phyloP scores from a whole-genome alignment of 1,139 yeast genomes.

The Blastobotrys serpentis region DNA sequence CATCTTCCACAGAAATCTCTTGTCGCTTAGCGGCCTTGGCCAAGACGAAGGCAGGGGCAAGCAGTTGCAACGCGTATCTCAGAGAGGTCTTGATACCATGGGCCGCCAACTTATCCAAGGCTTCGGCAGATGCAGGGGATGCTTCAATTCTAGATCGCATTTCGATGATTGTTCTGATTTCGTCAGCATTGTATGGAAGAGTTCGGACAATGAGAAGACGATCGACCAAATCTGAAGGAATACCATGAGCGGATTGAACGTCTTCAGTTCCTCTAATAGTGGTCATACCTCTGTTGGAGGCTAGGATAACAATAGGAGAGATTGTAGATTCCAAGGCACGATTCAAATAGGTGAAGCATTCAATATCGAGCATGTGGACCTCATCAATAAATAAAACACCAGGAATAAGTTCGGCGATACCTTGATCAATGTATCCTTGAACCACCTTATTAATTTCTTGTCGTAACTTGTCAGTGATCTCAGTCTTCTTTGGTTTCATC shows the following conservation, averaged over 20 bases:
- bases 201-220: constrained; percentile 89
- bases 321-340: constrained; percentile 88
- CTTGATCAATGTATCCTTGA: constrained; percentile 94
- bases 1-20: constrained; percentile 67
- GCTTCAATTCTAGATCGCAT: constrained; percentile 79
- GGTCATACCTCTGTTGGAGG: constrained; percentile 92
- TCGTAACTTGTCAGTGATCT: constrained; percentile 93
- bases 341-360: constrained; percentile 90
- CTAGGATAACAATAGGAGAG: constrained; percentile 93
- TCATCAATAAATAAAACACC: constrained; percentile 97
- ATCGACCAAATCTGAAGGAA: constrained; percentile 93
- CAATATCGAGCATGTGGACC: constrained; percentile 96
- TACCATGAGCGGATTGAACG: constrained; percentile 89
- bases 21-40: constrained; percentile 70
- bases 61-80: constrained; percentile 86
- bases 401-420: constrained; percentile 96
- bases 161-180: constrained; percentile 74
- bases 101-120: constrained; percentile 67
- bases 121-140: constrained; percentile 60
- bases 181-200: constrained; percentile 78
- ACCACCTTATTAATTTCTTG: constrained; percentile 94
- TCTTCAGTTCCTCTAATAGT: constrained; percentile 90
- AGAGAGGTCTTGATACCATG: constrained; percentile 75
- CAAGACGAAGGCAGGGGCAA: constrained; percentile 87
- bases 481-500: constrained; percentile 96